These are phyloP conservation scores for Ascochyta viciae-villosae DNA, from an alignment of 2,329 filamentous ascomycete genomes.

Conservation along the genomic window DNA sequence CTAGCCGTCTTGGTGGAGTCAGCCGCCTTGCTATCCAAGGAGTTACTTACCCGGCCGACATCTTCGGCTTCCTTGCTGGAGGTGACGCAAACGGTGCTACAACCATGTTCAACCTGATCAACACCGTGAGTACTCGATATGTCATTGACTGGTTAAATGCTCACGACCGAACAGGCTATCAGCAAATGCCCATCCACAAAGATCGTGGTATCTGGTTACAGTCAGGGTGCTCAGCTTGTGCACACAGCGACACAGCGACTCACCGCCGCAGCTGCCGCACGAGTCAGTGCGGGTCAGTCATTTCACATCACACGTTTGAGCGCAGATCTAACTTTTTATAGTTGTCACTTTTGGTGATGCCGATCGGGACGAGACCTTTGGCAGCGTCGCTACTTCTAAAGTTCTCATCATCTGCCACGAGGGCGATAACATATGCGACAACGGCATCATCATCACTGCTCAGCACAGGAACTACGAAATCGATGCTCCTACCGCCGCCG, in stretches of 20 bases:
- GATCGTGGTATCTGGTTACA: conserved; percentile 41
- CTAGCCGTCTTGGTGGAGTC: conserved; percentile 48
- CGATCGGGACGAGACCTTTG: conserved; percentile 41
- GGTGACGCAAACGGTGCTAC: conserved; percentile 55
- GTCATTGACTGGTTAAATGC: accelerated
- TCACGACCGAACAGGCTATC: conserved; percentile 15
- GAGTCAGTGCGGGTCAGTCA: conserved; percentile 32
- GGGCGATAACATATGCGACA: conserved; percentile 46
- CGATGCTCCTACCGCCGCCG: conserved; percentile 33
- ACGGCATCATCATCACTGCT: conserved; percentile 32
- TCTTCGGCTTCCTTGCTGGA: conserved; percentile 54
- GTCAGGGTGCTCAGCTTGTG: conserved; percentile 52
- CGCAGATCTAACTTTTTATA: conserved; percentile 1
- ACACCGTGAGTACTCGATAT: conserved; percentile 37
- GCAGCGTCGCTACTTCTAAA: conserved; percentile 37
- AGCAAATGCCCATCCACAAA: conserved; percentile 38
- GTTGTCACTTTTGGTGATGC: conserved; percentile 50
- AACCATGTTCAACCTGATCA: conserved; percentile 52
- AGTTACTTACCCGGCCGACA: conserved; percentile 59
- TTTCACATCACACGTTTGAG: neutral
- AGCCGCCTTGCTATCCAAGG: conserved; percentile 61
- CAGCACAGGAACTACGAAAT: conserved; percentile 36
- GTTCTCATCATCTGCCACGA: conserved; percentile 46
- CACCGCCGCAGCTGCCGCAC: conserved; percentile 27
- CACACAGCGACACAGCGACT: conserved; percentile 53